phyloP scores from a whole-genome alignment of 2,329 filamentous ascomycete genomes.

The Fusarium sp. region DNA sequence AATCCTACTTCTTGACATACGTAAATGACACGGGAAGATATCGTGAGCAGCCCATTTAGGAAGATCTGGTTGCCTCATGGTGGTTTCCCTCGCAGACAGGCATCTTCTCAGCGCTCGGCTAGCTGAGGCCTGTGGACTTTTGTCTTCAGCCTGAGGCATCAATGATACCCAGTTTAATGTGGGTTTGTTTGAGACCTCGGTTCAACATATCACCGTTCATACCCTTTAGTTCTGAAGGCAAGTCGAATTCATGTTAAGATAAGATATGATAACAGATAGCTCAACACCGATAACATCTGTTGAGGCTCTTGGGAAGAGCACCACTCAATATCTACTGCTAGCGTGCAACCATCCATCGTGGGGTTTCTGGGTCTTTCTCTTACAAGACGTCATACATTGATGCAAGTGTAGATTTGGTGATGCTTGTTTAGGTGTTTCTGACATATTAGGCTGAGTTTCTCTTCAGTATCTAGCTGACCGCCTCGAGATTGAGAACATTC shows the following conservation, averaged over 20 bases:
- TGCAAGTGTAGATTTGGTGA: not conserved
- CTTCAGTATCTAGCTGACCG: conserved; percentile 13
- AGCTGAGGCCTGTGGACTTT: not conserved
- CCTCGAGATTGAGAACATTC: not conserved
- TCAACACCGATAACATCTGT: conserved; percentile 12
- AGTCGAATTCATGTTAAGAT: not conserved
- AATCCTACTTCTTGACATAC: conserved; percentile 6
- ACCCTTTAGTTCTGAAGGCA: not conserved
- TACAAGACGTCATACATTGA: conserved; percentile 13
- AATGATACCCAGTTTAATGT: not conserved
- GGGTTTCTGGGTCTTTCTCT: not conserved
- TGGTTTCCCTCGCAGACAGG: conserved; percentile 21
- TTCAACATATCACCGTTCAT: conserved; percentile 3
- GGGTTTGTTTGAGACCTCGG: not conserved
- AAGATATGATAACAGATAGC: conserved; percentile 17
- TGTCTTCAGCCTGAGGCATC: conserved; percentile 1
- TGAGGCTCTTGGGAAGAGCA: conserved; percentile 12
- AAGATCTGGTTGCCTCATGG: conserved; percentile 30
- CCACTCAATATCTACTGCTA: conserved; percentile 12
- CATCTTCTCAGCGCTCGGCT: conserved; percentile 10
- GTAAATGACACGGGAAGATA: conserved; percentile 23
- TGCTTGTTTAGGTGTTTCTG: not conserved
- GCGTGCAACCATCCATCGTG: not conserved
- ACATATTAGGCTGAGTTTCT: not conserved
- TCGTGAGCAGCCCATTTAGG: conserved; percentile 26